Evolutionary conservation across 768 basidiomycete species (phyloP).

Genomic region (Chalciporus chontae): DNA sequence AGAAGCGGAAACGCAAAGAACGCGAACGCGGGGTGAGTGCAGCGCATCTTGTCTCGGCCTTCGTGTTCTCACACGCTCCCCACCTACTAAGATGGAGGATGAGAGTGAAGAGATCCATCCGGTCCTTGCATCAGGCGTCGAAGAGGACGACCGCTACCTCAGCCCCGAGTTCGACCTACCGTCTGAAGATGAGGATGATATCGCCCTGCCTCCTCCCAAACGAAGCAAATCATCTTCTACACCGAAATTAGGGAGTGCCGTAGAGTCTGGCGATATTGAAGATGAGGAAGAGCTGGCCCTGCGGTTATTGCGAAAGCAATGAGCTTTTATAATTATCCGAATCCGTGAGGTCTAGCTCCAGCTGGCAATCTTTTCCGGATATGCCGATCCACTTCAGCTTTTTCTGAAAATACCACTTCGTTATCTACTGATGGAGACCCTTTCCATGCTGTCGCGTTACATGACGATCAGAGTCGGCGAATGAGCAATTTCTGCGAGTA

Average conservation of each 20-base stretch:
- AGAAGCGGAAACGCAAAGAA: constrained; percentile 89
- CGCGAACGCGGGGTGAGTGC: constrained; percentile 45
- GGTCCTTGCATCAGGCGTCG: constrained; percentile 35
- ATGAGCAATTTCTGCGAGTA: constrained; percentile 15
- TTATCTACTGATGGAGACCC: neutral
- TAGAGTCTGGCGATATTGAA: constrained; percentile 34
- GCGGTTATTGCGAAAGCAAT: constrained; percentile 43
- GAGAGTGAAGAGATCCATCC: constrained; percentile 25
- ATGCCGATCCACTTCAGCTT: neutral
- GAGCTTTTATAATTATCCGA: constrained; percentile 3
- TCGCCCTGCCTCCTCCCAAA: constrained; percentile 28
- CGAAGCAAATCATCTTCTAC: constrained; percentile 26
- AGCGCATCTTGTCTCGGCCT: neutral
- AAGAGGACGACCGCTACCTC: constrained; percentile 67
- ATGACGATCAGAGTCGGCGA: neutral
- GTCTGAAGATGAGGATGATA: constrained; percentile 32
- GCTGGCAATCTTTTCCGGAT: neutral
- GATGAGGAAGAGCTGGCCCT: constrained; percentile 68
- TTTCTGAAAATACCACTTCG: neutral
- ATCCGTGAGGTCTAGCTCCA: neutral
- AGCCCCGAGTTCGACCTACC: constrained; percentile 67
- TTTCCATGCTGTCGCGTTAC: neutral
- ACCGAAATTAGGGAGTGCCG: constrained; percentile 28
- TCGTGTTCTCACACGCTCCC: neutral
- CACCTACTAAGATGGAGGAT: constrained; percentile 16